phyloP scores from a whole-genome alignment of 2,329 filamentous ascomycete genomes.

The Sporothrix variecibatus region DNA sequence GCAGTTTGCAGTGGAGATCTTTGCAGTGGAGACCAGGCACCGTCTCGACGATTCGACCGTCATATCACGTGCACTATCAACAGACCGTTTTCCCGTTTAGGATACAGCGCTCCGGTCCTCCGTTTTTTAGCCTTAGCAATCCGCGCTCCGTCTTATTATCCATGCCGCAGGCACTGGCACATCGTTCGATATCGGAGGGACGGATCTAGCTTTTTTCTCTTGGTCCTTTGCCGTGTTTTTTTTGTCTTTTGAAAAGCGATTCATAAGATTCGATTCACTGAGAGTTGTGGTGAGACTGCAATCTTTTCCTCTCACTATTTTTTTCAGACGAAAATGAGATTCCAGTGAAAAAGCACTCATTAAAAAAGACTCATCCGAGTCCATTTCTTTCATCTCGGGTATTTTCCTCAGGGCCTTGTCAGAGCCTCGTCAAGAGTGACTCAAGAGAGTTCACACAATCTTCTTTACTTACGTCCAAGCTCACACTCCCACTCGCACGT shows the following conservation, averaged over 20 bases:
- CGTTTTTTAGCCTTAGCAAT: conserved; percentile 11
- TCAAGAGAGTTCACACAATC: not conserved
- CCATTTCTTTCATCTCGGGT: not conserved
- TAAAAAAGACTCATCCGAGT: not conserved
- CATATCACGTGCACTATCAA: not conserved
- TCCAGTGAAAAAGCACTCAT: not conserved
- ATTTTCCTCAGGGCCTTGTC: not conserved
- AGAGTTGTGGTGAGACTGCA: not conserved
- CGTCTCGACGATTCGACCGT: not conserved
- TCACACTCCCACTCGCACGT: not conserved
- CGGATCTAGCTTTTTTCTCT: not conserved
- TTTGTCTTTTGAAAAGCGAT: not conserved
- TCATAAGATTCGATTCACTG: not conserved
- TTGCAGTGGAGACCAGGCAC: not conserved
- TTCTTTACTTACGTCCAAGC: not conserved
- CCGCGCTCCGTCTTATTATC: conserved; percentile 11
- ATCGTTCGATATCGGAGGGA: conserved; percentile 27
- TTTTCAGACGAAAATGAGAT: not conserved
- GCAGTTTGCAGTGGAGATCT: not conserved
- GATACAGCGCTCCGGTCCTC: not conserved
- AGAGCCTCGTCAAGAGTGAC: not conserved
- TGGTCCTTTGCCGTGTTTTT: not conserved
- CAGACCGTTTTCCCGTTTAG: not conserved
- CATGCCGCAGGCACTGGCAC: not conserved
- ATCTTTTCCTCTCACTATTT: not conserved